Evolutionary conservation across 805 yeast species (phyloP).

Genomic region (Sungouiella thailandica): DNA sequence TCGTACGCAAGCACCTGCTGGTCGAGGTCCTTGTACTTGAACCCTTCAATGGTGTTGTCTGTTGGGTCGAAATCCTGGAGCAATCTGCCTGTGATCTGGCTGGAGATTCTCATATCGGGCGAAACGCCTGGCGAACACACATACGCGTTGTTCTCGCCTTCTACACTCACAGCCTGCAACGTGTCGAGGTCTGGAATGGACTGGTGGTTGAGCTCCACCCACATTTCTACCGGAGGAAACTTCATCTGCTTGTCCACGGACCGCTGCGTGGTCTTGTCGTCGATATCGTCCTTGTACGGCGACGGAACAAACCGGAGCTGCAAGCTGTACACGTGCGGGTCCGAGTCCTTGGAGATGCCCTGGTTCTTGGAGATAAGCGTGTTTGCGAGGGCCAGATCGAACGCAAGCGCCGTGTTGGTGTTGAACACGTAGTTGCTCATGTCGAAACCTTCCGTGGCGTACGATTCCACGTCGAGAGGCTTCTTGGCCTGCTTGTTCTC

Average conservation of each 20-base stretch:
- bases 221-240: conserved; percentile 53
- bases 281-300: conserved; percentile 24
- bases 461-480: not conserved
- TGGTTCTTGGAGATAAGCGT: conserved; percentile 15
- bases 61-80: conserved; percentile 14
- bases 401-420: conserved; percentile 28
- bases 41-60: not conserved
- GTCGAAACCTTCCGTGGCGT: conserved; percentile 1
- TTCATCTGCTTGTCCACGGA: conserved; percentile 17
- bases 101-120: conserved; percentile 43
- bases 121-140: conserved; percentile 37
- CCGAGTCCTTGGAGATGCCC: conserved; percentile 11
- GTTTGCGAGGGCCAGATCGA: conserved; percentile 24
- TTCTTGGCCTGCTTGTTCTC: conserved; percentile 3
- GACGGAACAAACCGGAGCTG: conserved; percentile 46
- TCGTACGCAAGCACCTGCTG: no score
- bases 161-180: conserved; percentile 40
- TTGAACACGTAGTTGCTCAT: conserved; percentile 22
- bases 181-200: conserved; percentile 34
- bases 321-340: conserved; percentile 28
- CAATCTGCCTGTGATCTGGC: conserved; percentile 33
- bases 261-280: conserved; percentile 2
- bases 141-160: conserved; percentile 38
- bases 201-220: conserved; percentile 42
- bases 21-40: no score